Evolutionary conservation across 2,329 filamentous ascomycete species (phyloP).

Genomic region (Simplicillium sp.): DNA sequence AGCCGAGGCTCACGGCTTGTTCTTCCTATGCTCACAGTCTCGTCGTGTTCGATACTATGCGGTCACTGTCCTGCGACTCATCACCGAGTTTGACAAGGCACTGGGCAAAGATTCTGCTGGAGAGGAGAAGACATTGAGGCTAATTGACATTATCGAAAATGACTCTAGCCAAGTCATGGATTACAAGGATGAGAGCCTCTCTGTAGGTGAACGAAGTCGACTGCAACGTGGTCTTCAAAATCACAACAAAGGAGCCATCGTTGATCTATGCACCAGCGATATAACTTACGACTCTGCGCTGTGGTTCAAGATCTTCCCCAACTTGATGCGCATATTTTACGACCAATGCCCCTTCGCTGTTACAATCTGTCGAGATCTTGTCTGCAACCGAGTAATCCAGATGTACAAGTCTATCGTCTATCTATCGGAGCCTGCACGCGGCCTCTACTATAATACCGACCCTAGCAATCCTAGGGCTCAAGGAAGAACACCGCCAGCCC

Average conservation of each 20-base stretch:
- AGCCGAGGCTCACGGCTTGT: conserved; percentile 90
- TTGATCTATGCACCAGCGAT: conserved; percentile 93
- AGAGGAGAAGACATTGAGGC: conserved; percentile 57
- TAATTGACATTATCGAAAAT: conserved; percentile 88
- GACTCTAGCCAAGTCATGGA: conserved; percentile 84
- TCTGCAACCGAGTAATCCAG: conserved; percentile 84
- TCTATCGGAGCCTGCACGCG: conserved; percentile 64
- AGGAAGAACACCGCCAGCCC: conserved; percentile 53
- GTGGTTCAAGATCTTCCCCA: conserved; percentile 98
- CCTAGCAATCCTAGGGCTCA: conserved; percentile 41
- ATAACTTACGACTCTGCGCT: conserved; percentile 88
- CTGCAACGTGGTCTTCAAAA: conserved; percentile 83
- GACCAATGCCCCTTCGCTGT: conserved; percentile 88
- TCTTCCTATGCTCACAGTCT: conserved; percentile 95
- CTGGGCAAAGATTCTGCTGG: conserved; percentile 56
- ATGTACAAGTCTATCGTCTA: conserved; percentile 81
- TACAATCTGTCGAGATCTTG: conserved; percentile 79
- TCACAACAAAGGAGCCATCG: conserved; percentile 75
- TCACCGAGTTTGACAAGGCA: conserved; percentile 87
- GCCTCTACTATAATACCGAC: conserved; percentile 53
- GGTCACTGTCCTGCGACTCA: conserved; percentile 82
- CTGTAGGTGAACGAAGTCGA: conserved; percentile 84
- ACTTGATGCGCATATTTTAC: conserved; percentile 81
- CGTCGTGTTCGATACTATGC: conserved; percentile 81
- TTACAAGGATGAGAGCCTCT: conserved; percentile 83